Evolutionary conservation across 2,329 filamentous ascomycete species (phyloP), one percentile per base, ranked within the genome.

Genomic region (Plectosphaerella cucumerina): DNA sequence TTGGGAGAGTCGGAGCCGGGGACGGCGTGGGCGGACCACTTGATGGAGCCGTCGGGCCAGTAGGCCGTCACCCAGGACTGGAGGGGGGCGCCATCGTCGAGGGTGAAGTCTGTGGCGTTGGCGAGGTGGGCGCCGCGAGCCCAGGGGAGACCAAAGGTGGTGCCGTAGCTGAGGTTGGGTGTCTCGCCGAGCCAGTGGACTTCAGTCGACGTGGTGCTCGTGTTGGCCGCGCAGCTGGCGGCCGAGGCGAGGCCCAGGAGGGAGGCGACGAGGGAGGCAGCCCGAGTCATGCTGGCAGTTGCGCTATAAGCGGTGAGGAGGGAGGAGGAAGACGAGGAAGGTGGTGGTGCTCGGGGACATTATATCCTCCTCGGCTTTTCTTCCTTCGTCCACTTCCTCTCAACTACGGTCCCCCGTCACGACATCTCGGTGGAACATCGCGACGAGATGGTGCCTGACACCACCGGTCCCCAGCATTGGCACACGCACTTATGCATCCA

Each of bases 21-120:
- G 42, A 84, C 66, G 0, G 81, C 79, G 58, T 84, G 81, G 1
- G 72, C 80, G 3, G 77, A 81, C 81, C 81, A 85, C 59, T 84
- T 84, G 49, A 83, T 69, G 0, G 81, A 82, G 22, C 76, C 78
- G 62, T 85, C 81, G 1, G 74, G 71, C 81, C 81, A 85, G 60
- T 78, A 81, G 0, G 75, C 79, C 1, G 76, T 83, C 3, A 73
- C 66, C 80, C 81, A 84, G 0, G 80, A 79, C 53, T 83, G 74
- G 6, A 51, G 59, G 18, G 31, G 59, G 5, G 42, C 20, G n/a
- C 18, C 37, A 18, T 56, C 55, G 1, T 57, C 56, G 21, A 68
- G 61, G 8, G 62, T 62, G 53, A 75, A 73, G 6, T 58, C 57
- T 15, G 69, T 72, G n/a, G 60, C 56, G 12, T 70, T 63, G 3